Percentiles rank a stretch among this genome's conserved stretches.
These are phyloP conservation scores for Gloeopeniophorella convolvens DNA, from an alignment of 768 basidiomycete species.

Conservation along the genomic window DNA sequence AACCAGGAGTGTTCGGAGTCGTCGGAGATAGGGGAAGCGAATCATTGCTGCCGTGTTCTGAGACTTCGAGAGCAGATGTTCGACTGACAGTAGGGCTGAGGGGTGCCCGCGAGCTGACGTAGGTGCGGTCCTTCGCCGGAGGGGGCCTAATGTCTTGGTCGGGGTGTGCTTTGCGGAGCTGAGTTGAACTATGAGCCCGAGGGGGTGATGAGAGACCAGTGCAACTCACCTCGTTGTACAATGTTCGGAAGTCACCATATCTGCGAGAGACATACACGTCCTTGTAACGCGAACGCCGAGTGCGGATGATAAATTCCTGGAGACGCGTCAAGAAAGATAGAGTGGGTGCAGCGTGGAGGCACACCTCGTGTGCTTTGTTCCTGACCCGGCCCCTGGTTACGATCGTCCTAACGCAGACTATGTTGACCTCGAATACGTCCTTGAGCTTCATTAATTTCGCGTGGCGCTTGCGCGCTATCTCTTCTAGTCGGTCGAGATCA, in stretches of 20 bases:
- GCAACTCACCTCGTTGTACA: slow-evolving; percentile 68
- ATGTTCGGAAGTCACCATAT: slow-evolving; percentile 91
- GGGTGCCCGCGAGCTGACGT: slow-evolving; percentile 42
- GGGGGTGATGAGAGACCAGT: neutral
- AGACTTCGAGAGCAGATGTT: neutral
- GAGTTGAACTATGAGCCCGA: slow-evolving; percentile 18
- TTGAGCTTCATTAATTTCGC: slow-evolving; percentile 40
- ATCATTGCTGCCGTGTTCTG: slow-evolving; percentile 21
- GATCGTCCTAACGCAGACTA: slow-evolving; percentile 81
- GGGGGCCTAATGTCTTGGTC: slow-evolving; percentile 75
- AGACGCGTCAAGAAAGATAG: neutral
- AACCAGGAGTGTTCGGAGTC: slow-evolving; percentile 11
- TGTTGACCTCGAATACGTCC: slow-evolving; percentile 81
- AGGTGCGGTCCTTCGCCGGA: slow-evolving; percentile 83
- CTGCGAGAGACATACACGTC: slow-evolving; percentile 88
- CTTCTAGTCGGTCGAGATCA: slow-evolving; percentile 76
- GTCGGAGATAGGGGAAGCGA: slow-evolving; percentile 22
- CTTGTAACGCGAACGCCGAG: slow-evolving; percentile 58
- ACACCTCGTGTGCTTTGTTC: slow-evolving; percentile 80
- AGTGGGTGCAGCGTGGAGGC: slow-evolving; percentile 23
- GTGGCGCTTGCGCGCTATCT: slow-evolving; percentile 56
- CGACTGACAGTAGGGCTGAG: slow-evolving; percentile 27
- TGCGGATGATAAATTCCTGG: slow-evolving; percentile 94
- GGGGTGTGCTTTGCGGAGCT: slow-evolving; percentile 86
- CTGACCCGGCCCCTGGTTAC: slow-evolving; percentile 80